Base-by-base conservation (phyloP, 768 basidiomycete species). In the Collybia mongolica region DNA sequence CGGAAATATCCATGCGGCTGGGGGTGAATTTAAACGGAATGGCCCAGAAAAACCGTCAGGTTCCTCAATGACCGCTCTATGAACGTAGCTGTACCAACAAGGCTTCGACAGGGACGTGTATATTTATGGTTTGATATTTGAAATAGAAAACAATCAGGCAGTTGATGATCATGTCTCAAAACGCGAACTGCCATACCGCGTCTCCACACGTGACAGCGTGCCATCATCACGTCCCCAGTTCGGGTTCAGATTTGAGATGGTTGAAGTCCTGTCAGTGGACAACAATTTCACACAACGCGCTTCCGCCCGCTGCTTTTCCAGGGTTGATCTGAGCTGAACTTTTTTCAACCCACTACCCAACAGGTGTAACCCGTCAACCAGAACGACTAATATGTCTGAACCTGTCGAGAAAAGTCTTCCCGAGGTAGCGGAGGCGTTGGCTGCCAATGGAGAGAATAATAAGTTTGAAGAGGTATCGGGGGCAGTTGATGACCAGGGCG, bases 281-380 rank as follows among this genome's bases (percentile, higher is more conserved):
- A 36, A 45, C 32, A 50, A 38, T 50, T 56, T 58, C 54, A 58
- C 57, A 58, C 57, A 54, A 36, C 36, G 54, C 44, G 48, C 49
- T 55, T 46, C 52, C 55, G 29, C 29, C 38, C 43, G 39, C 29
- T 32, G 32, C 39, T 40, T 32, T 51, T 46, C 22, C 51, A 46
- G 51, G 38, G 17, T 46, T 46, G 50, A 12, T 51, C 26, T 19
- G 17, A 37, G n/a, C 28, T 39, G 49, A 44, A 38, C 6, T 43
- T 22, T 37, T 15, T 11, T 40, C 40, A 35, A 41, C 39, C 23
- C 40, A 41, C 17, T 4, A 36, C 35, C 15, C 26, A 32, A 37
- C 40, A 15, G 19, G 46, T 15, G 15, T 26, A 28, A 39, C 36
- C n/a, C 22, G 19, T 29, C 43, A 20, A 18, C 36, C 20, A 20